These are phyloP conservation scores for Chytriomyces confervae DNA, from an alignment of 192 early-diverging fungal genomes.

Conservation along the genomic window DNA sequence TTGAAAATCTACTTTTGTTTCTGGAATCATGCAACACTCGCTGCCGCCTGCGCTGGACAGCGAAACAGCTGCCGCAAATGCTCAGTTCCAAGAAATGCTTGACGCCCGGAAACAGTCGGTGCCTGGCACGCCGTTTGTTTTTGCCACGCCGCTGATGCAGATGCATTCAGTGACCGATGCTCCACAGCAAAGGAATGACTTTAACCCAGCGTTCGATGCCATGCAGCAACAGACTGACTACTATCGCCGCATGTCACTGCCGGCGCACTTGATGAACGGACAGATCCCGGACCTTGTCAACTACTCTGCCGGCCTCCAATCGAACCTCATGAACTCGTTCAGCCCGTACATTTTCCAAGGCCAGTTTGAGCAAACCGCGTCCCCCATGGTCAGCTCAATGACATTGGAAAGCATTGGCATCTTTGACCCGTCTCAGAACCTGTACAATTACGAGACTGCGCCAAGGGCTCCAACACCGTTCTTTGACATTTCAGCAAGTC, in stretches of 20 bases:
- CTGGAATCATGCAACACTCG: neutral
- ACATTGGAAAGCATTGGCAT: neutral
- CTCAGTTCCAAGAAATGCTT: neutral
- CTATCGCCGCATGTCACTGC: constrained; percentile 21
- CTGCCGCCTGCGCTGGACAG: neutral
- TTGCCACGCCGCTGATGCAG: neutral
- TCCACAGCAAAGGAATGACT: neutral
- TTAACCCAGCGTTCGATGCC: neutral
- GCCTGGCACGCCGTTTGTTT: neutral
- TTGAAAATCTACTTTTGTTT: too few species aligned
- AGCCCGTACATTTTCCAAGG: constrained; percentile 12
- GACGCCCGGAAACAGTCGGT: neutral
- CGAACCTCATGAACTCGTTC: constrained; percentile 23
- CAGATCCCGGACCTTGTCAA: constrained; percentile 6
- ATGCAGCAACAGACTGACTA: constrained; percentile 4
- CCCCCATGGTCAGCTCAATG: constrained; percentile 3
- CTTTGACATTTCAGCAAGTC: neutral
- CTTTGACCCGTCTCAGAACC: neutral
- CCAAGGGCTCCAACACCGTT: neutral
- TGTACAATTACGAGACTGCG: neutral
- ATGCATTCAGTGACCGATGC: neutral
- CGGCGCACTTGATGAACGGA: neutral
- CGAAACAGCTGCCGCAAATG: neutral
- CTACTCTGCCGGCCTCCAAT: constrained; percentile 3
- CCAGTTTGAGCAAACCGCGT: neutral